These are phyloP conservation scores for Leucoagaricus sp. DNA, from an alignment of 1,284 basidiomycete species.

Conservation along the genomic window DNA sequence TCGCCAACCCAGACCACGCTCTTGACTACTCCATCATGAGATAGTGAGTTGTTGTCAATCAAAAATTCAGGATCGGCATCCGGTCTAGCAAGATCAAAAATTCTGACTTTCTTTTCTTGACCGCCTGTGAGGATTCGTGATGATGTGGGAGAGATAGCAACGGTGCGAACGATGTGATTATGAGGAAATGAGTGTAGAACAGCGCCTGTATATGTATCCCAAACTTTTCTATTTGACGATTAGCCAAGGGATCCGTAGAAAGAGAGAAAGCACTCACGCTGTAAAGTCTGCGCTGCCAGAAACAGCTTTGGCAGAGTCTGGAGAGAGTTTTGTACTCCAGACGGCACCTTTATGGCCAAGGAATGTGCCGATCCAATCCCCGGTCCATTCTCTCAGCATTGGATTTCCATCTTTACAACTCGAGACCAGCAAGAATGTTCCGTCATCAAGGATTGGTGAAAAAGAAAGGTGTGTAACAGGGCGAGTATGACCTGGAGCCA, in stretches of 20 bases:
- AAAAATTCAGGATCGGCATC: slow-evolving; percentile 88
- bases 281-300: slow-evolving; percentile 98
- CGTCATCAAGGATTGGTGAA: slow-evolving; percentile 81
- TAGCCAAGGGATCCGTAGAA: slow-evolving; percentile 15
- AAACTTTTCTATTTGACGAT: slow-evolving; percentile 75
- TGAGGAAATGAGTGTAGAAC: slow-evolving; percentile 92
- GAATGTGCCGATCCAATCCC: slow-evolving; percentile 99
- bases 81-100: slow-evolving; percentile 87
- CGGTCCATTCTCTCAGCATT: slow-evolving; percentile 95
- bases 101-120: slow-evolving; percentile 95
- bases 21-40: slow-evolving; percentile 90
- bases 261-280: slow-evolving; percentile 62
- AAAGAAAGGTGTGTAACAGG: slow-evolving; percentile 95
- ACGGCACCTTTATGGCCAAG: slow-evolving; percentile 98
- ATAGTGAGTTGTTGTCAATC: slow-evolving; percentile 53
- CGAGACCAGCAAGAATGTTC: slow-evolving; percentile 86
- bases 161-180: slow-evolving; percentile 96
- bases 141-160: slow-evolving; percentile 76
- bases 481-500: slow-evolving; percentile 80
- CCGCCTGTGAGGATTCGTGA: slow-evolving; percentile 87
- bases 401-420: slow-evolving; percentile 97
- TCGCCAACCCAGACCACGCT: slow-evolving; percentile 93
- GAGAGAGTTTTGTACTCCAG: slow-evolving; percentile 95
- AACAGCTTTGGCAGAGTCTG: slow-evolving; percentile 83
- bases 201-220: slow-evolving; percentile 93